Conservation (phyloP, 1,139 yeast species). For the Sugiyamaella japonica region DNA sequence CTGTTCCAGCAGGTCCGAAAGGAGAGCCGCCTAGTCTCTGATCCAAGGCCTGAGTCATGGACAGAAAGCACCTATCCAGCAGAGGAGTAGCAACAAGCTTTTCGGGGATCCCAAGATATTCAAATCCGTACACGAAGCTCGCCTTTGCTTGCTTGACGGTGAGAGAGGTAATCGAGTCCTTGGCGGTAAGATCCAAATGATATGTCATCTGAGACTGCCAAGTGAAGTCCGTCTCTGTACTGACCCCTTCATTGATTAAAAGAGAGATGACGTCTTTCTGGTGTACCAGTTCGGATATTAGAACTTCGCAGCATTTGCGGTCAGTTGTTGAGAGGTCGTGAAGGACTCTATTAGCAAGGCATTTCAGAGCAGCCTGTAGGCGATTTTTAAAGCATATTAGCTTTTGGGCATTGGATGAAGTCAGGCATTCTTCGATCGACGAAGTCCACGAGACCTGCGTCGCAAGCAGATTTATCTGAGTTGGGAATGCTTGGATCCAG, state of each 20-base stretch:
- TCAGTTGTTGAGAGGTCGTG: conserved; percentile 39
- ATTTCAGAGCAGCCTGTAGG: conserved; percentile 29
- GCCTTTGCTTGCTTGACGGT: conserved; percentile 56
- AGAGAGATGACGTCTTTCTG: conserved; percentile 49
- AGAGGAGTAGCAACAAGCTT: conserved; percentile 78
- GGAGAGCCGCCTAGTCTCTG: conserved; percentile 87
- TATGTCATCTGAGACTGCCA: conserved; percentile 63
- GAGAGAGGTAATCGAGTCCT: conserved; percentile 39
- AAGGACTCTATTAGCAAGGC: conserved; percentile 40
- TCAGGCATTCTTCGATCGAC: conserved; percentile 42
- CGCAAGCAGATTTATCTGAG: conserved; percentile 60
- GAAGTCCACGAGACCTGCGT: conserved; percentile 61
- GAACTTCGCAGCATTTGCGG: conserved; percentile 55
- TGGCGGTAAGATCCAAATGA: conserved; percentile 43
- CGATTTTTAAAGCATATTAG: background rate
- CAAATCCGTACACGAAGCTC: conserved; percentile 67
- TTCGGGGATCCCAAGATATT: conserved; percentile 76
- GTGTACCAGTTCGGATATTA: conserved; percentile 68
- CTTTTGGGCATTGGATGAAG: conserved; percentile 13
- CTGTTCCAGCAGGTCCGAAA: conserved; percentile 97
- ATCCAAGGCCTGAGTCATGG: conserved; percentile 73
- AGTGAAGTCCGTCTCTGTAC: conserved; percentile 33
- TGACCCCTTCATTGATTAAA: conserved; percentile 32
- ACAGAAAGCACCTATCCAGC: conserved; percentile 60
- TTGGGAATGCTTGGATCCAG: conserved; percentile 49